Evolutionary conservation across 1,284 basidiomycete genomes (phyloP).

Genomic region (Ustilago xerochloae): DNA sequence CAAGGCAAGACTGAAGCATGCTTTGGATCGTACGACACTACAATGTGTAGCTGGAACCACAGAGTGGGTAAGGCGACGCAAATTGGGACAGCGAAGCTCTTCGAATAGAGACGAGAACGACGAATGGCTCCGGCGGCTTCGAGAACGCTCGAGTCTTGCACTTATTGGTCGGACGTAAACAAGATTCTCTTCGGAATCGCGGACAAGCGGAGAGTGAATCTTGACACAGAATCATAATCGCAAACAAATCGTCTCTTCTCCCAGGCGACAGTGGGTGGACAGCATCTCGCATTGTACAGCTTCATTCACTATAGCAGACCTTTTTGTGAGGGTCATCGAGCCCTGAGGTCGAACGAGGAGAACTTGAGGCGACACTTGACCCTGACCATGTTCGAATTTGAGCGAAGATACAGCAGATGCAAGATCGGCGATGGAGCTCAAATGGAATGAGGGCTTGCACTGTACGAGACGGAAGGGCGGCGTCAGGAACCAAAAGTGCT

Average conservation of each 20-base stretch:
- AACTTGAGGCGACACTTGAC: too few species aligned
- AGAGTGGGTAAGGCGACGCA: background rate
- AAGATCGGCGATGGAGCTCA: background rate
- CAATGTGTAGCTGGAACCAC: too few species aligned
- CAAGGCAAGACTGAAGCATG: constrained; percentile 2
- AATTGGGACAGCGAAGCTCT: background rate
- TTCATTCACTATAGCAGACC: too few species aligned
- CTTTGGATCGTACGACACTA: too few species aligned
- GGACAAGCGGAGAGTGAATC: constrained; percentile 4
- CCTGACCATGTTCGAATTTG: too few species aligned
- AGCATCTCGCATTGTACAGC: too few species aligned
- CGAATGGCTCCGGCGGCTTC: constrained; percentile 1
- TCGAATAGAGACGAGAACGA: too few species aligned
- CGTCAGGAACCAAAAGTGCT: too few species aligned
- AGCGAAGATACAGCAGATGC: background rate
- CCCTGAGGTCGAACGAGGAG: background rate
- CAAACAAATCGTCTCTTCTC: too few species aligned
- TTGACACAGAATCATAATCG: background rate
- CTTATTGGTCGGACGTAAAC: background rate
- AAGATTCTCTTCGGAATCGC: constrained; percentile 8
- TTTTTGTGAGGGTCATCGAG: too few species aligned
- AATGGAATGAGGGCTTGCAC: background rate
- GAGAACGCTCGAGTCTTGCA: background rate
- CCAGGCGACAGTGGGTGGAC: too few species aligned
- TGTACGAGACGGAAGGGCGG: too few species aligned